phyloP scores from a whole-genome alignment of 2,329 filamentous ascomycete species.

The Penicillium sp. region DNA sequence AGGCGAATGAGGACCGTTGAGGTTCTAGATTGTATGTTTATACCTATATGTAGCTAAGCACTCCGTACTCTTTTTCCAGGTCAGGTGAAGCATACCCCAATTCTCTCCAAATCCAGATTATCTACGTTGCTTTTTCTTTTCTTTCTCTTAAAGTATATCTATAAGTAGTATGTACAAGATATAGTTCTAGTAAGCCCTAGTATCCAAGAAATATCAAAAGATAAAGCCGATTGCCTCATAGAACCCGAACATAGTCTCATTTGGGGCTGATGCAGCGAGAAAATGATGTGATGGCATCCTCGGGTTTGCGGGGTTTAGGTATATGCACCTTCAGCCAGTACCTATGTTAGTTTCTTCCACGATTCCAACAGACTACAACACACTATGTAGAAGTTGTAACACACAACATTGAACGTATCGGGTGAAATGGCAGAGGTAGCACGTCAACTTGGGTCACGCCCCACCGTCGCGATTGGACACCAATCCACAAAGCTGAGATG shows the following conservation, averaged over 20 bases:
- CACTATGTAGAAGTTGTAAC: no score
- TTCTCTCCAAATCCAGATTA: not conserved
- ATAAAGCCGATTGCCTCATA: not conserved
- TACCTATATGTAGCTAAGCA: no score
- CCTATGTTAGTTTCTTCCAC: no score
- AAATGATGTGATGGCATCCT: constrained; percentile 5
- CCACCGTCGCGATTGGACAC: not conserved
- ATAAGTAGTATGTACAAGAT: no score
- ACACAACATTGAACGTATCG: not conserved
- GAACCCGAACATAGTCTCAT: not conserved
- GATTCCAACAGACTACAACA: no score
- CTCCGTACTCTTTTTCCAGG: no score
- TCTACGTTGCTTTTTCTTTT: not conserved
- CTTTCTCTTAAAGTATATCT: not conserved
- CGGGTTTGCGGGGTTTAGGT: constrained; percentile 8
- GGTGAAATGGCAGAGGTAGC: constrained; percentile 2
- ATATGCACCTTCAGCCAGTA: not conserved
- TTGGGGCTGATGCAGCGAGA: constrained; percentile 2
- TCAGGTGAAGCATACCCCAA: not conserved
- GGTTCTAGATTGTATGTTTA: constrained; percentile 4
- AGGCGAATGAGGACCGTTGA: no score
- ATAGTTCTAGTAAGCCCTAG: no score
- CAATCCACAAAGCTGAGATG: not conserved
- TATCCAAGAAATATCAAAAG: not conserved
- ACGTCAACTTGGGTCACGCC: constrained; percentile 1